phyloP scores from a whole-genome alignment of 2,329 filamentous ascomycete genomes.

The Elsinoe fawcettii region DNA sequence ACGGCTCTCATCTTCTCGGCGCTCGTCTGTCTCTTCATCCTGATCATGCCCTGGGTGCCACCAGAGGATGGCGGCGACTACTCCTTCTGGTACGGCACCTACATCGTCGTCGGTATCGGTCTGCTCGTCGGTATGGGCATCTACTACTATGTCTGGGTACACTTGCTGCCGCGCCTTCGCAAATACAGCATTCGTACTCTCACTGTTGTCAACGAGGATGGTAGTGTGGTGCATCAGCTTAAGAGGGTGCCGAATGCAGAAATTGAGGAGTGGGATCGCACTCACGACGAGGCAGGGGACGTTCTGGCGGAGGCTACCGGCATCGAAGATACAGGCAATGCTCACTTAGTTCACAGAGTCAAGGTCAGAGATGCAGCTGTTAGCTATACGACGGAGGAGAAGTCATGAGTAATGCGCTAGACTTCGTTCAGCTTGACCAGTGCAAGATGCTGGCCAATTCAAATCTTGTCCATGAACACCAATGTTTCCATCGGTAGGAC shows the following conservation, averaged over 20 bases:
- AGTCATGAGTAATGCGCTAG: no score
- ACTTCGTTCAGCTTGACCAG: no score
- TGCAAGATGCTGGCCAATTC: no score
- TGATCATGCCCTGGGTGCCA: slow-evolving; percentile 27
- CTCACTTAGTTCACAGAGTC: not conserved
- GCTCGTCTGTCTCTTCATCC: not conserved
- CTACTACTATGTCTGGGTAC: slow-evolving; percentile 22
- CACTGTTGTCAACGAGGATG: slow-evolving; percentile 40
- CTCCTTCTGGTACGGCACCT: slow-evolving; percentile 39
- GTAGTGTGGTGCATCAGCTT: slow-evolving; percentile 41
- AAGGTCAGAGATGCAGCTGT: not conserved
- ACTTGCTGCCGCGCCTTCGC: not conserved
- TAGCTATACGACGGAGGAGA: not conserved
- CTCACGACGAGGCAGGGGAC: slow-evolving; percentile 43
- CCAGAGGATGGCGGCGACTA: slow-evolving; percentile 35
- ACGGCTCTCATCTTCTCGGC: not conserved
- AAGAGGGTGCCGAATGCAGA: slow-evolving; percentile 47
- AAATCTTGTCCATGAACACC: no score
- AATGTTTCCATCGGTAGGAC: no score
- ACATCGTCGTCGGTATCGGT: slow-evolving; percentile 36
- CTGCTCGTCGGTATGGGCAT: slow-evolving; percentile 32
- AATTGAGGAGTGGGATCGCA: slow-evolving; percentile 49
- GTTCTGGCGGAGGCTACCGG: not conserved
- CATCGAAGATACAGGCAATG: not conserved
- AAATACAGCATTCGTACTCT: not conserved